phyloP scores from a whole-genome alignment of 805 yeast species.

The Ogataea paradorogensis region DNA sequence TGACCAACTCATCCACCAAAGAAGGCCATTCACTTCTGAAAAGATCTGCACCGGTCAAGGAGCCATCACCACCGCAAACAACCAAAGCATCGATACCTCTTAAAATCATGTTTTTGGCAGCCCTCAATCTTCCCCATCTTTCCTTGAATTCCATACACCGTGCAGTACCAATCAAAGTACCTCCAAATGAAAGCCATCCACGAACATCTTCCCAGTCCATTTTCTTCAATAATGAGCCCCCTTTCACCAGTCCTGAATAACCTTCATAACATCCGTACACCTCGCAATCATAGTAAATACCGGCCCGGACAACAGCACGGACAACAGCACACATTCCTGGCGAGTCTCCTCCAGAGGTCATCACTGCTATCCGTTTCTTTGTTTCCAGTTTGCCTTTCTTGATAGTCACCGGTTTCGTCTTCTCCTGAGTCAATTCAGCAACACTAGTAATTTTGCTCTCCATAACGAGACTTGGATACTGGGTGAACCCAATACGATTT shows the following conservation, averaged over 20 bases:
- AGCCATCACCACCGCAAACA: conserved; percentile 99
- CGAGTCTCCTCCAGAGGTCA: conserved; percentile 99
- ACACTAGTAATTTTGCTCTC: conserved; percentile 3
- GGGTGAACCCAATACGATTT: conserved; percentile 53
- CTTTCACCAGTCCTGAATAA: conserved; percentile 86
- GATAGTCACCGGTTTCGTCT: conserved; percentile 7
- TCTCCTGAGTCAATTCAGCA: not conserved
- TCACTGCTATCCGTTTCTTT: conserved; percentile 65
- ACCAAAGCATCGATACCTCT: conserved; percentile 92
- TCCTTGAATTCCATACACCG: conserved; percentile 84
- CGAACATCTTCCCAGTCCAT: conserved; percentile 94
- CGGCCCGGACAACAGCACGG: conserved; percentile 91
- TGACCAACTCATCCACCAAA: conserved; percentile 67
- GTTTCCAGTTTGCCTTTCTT: conserved; percentile 4
- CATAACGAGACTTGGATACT: conserved; percentile 39
- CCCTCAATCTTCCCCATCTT: conserved; percentile 77
- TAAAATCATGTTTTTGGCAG: conserved; percentile 78
- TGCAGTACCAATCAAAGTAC: conserved; percentile 96
- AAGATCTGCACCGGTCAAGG: conserved; percentile 94
- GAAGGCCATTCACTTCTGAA: conserved; percentile 95
- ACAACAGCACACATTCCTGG: conserved; percentile 99
- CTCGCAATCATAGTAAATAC: conserved; percentile 83
- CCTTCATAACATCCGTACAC: conserved; percentile 93
- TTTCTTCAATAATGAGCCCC: conserved; percentile 71
- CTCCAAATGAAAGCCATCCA: conserved; percentile 90